Evolutionary conservation across 176 grass and related monocot species (phyloP).

Genomic region (Secale cereale): DNA sequence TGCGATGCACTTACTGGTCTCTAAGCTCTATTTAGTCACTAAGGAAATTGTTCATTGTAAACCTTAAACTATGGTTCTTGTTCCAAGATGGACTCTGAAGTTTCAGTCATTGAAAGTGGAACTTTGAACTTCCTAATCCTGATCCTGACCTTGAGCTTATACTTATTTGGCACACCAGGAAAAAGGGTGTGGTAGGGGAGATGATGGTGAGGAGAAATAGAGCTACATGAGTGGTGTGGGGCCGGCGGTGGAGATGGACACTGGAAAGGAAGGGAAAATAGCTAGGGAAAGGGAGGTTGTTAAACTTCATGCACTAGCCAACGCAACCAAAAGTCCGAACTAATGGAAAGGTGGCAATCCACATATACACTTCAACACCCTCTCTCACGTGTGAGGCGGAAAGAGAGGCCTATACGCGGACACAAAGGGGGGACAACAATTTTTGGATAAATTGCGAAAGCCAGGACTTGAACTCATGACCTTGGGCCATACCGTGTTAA

Average conservation of each 20-base stretch:
- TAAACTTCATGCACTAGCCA: no score
- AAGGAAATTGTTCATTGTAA: neutral
- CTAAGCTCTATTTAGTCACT: slow-evolving; percentile 16
- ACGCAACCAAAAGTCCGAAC: no score
- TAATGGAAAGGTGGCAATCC: no score
- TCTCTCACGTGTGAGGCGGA: no score
- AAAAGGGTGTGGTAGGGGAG: neutral
- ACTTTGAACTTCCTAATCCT: neutral
- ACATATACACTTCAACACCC: no score
- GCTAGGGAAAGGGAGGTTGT: neutral
- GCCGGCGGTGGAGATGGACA: neutral
- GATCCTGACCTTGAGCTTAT: neutral
- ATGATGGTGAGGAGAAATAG: no score
- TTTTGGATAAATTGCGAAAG: no score
- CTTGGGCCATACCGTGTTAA: no score
- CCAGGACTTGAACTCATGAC: no score
- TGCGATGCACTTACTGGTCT: slow-evolving; percentile 17
- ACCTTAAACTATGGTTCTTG: neutral
- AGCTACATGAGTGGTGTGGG: neutral
- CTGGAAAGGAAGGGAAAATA: neutral
- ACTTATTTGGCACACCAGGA: neutral
- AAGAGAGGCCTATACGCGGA: no score
- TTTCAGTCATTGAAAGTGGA: neutral
- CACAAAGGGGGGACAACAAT: no score
- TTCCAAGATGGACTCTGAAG: neutral